Evolutionary conservation across 1,284 basidiomycete genomes (phyloP).

Genomic region (Chalciporus piperatoides): DNA sequence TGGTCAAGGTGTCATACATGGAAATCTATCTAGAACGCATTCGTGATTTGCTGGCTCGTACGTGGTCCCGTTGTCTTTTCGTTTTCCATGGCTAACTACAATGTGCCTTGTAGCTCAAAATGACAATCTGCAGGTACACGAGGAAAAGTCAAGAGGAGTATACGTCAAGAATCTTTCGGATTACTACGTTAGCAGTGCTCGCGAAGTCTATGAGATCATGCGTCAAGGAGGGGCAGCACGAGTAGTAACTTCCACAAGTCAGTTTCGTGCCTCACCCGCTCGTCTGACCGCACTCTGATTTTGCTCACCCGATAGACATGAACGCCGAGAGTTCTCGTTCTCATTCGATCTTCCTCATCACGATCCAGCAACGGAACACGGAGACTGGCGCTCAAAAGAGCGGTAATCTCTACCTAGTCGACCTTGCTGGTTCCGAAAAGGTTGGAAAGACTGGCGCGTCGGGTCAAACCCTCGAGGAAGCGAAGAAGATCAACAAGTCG

Average conservation of each 20-base stretch:
- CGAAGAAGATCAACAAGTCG: constrained; percentile 99
- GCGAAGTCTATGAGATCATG: constrained; percentile 99
- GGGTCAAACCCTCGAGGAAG: constrained; percentile 97
- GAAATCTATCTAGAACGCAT: constrained; percentile 99
- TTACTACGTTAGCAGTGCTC: constrained; percentile 94
- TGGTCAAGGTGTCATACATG: constrained; percentile 99
- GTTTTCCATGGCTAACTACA: not conserved
- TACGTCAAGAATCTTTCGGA: constrained; percentile 98
- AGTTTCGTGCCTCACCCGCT: constrained; percentile 31
- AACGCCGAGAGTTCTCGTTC: constrained; percentile 99
- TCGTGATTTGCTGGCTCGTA: constrained; percentile 93
- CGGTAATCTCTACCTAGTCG: constrained; percentile 96
- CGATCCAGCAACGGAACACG: constrained; percentile 94
- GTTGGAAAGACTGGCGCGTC: constrained; percentile 99
- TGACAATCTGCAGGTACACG: constrained; percentile 97
- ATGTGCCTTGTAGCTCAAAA: constrained; percentile 73
- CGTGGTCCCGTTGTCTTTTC: constrained; percentile 35
- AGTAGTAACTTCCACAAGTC: constrained; percentile 94
- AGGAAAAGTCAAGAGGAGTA: constrained; percentile 96
- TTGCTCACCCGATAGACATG: constrained; percentile 74
- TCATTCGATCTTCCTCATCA: constrained; percentile 98
- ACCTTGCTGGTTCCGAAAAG: constrained; percentile 98
- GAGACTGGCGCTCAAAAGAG: constrained; percentile 96
- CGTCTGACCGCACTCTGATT: constrained; percentile 7
- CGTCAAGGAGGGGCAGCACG: constrained; percentile 89